Evolutionary conservation across 768 basidiomycete species (phyloP).

Genomic region (Agaricus subrufescens): DNA sequence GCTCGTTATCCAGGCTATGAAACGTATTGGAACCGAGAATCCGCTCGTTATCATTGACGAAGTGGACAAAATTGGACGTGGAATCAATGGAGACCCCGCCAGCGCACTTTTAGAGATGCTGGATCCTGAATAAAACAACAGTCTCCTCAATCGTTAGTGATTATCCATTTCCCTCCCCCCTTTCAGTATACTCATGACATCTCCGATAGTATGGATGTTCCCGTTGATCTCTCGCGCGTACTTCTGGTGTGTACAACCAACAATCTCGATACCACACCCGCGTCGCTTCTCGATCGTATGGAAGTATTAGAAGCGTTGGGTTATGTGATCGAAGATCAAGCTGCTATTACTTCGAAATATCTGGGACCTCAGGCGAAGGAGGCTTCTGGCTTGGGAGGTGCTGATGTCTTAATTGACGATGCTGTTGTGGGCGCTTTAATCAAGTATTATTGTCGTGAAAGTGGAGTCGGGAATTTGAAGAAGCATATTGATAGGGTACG

Average conservation of each 20-base stretch:
- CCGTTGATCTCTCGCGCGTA: slow-evolving; percentile 92
- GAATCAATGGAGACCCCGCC: too few relatives aligned
- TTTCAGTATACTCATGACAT: background rate
- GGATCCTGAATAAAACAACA: too few relatives aligned
- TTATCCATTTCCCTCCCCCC: slow-evolving; percentile 21
- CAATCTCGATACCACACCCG: slow-evolving; percentile 86
- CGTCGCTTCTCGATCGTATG: slow-evolving; percentile 92
- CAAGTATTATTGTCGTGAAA: slow-evolving; percentile 53
- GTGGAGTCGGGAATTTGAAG: slow-evolving; percentile 96
- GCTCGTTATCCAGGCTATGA: too few relatives aligned
- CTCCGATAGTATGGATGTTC: slow-evolving; percentile 80
- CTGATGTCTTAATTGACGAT: too few relatives aligned
- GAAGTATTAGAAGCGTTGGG: slow-evolving; percentile 93
- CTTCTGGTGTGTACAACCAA: slow-evolving; percentile 98
- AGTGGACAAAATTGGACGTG: too few relatives aligned
- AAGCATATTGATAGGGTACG: slow-evolving; percentile 36
- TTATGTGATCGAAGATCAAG: slow-evolving; percentile 91
- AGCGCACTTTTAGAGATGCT: too few relatives aligned
- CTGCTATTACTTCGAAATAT: slow-evolving; percentile 63
- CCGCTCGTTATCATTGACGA: too few relatives aligned
- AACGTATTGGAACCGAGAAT: too few relatives aligned
- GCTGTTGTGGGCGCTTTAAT: too few relatives aligned
- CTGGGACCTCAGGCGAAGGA: too few relatives aligned
- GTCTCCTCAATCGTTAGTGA: too few relatives aligned
- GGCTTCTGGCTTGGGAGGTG: too few relatives aligned